Evolutionary conservation across 129 eudicot genomes (phyloP), one percentile per base, ranked within the genome.

Genomic region (Centaurea solstitialis): DNA sequence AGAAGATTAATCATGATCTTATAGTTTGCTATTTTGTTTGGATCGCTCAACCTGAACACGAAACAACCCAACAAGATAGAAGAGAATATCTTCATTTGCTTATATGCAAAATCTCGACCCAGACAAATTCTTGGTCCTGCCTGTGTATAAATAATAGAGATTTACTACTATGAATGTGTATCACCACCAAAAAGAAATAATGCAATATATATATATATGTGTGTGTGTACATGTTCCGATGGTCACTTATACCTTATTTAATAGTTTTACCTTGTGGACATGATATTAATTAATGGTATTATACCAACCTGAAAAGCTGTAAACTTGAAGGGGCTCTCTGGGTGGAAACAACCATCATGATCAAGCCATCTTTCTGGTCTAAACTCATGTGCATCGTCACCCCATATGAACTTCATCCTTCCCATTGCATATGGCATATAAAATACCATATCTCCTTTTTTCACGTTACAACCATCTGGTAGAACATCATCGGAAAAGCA

Each of bases 341-440:
- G 85, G 67, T 70, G 82, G 79, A 87, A 90, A 85, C 64, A 39
- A 22, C 91, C 91, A 43, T 84, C 68, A 33, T 84, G 72, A 41
- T 87, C 87, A 76, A 90, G 87, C 94, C 94, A 90, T 83, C 91
- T 85, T 45, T 90, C 94, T 72, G 91, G 94, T 84, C 41, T 84
- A 72, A 80, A 90, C 3, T 81, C 87, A 73, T 80, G 79, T 7
- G 94, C 91, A 81, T 87, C 87, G 12, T 90, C 90, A 38, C 23
- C 65, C 65, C 65, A 57, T 57, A 57, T 57, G 65, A 57, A 57
- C 65, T 17, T 57, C 65, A 57, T 57, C 65, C 65, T n/a, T 57
- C 65, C 65, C 65, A 57, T 57, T 57, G 65, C 65, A 57, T 57
- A 57, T 57, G 65, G 65, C 65, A 57, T 4, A 9, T 57, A 57